A percentile compares a stretch with the other conserved stretches of the same genome.
Conservation (phyloP, 352 stramenopile species). For the Globisporangium paroecandrum region DNA sequence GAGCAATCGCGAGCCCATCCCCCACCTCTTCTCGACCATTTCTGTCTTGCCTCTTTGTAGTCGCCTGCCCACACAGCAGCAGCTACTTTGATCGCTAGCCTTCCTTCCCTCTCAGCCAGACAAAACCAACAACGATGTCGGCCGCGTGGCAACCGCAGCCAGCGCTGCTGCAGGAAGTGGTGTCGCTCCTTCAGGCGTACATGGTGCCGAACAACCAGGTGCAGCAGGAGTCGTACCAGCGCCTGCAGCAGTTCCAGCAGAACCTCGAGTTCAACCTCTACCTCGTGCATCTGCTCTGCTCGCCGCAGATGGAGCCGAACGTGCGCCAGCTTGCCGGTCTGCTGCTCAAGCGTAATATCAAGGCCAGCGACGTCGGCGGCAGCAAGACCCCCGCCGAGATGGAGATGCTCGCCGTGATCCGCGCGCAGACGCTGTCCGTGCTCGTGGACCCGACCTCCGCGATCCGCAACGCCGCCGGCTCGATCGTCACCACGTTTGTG, state of each 20-base stretch:
- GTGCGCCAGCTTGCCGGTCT: constrained; percentile 78
- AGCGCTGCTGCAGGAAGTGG: constrained; percentile 69
- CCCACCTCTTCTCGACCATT: background rate
- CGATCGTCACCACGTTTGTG: constrained; percentile 84
- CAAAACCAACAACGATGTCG: constrained; percentile 21
- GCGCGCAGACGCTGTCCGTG: constrained; percentile 67
- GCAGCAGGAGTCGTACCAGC: constrained; percentile 78
- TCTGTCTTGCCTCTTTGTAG: background rate
- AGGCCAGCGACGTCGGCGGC: constrained; percentile 58
- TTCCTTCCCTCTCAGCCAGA: background rate
- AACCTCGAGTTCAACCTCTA: constrained; percentile 90
- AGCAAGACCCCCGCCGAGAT: constrained; percentile 48
- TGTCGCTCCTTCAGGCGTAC: constrained; percentile 74
- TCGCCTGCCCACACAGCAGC: too few species aligned
- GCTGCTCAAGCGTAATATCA: constrained; percentile 87
- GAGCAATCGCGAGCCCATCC: background rate
- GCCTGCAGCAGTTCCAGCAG: constrained; percentile 84
- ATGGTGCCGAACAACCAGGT: constrained; percentile 84
- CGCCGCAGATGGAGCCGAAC: constrained; percentile 46
- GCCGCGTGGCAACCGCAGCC: constrained; percentile 76
- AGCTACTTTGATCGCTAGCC: background rate
- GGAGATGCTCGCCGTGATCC: constrained; percentile 80
- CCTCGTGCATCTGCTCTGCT: constrained; percentile 81
- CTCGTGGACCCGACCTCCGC: constrained; percentile 52
- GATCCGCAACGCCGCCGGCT: constrained; percentile 79